Percentiles rank a stretch among this genome's conserved stretches.
phyloP scores from a whole-genome alignment of 306 rosid genomes.

The Cyamopsis tetragonoloba region DNA sequence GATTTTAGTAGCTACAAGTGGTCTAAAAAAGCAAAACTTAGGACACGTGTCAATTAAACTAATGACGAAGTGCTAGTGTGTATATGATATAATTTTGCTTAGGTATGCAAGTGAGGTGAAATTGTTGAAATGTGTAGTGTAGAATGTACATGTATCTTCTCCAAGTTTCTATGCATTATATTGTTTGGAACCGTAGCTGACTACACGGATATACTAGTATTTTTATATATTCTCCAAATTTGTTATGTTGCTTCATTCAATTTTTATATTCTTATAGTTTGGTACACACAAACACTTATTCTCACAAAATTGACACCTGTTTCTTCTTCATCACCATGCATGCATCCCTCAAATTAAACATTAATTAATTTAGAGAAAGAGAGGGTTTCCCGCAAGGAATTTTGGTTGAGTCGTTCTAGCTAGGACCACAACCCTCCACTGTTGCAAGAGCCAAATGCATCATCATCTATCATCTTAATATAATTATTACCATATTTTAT shows the following conservation, averaged over 20 bases:
- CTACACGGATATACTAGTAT: not conserved
- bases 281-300: slow-evolving; percentile 24
- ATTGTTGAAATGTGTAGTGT: not conserved
- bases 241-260: slow-evolving; percentile 9
- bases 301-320: slow-evolving; percentile 28
- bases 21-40: too few species aligned
- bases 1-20: too few species aligned
- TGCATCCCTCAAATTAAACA: not conserved
- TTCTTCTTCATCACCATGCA: slow-evolving; percentile 13
- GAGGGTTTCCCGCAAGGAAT: slow-evolving; percentile 25
- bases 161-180: slow-evolving; percentile 21
- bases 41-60: slow-evolving; percentile 16
- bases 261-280: slow-evolving; percentile 22
- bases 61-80: not conserved
- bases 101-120: slow-evolving; percentile 18
- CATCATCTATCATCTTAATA: too few species aligned
- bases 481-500: not conserved
- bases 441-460: not conserved
- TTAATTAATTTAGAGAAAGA: not conserved
- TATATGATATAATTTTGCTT: not conserved
- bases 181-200: slow-evolving; percentile 26
- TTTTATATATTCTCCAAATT: slow-evolving; percentile 13
- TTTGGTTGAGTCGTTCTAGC: slow-evolving; percentile 6
- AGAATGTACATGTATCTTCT: slow-evolving; percentile 34
- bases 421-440: slow-evolving; percentile 23